Percentiles rank a stretch among this genome's conserved stretches.
These are phyloP conservation scores for Pythium periplocum DNA, from an alignment of 352 stramenopile species.

Conservation along the genomic window DNA sequence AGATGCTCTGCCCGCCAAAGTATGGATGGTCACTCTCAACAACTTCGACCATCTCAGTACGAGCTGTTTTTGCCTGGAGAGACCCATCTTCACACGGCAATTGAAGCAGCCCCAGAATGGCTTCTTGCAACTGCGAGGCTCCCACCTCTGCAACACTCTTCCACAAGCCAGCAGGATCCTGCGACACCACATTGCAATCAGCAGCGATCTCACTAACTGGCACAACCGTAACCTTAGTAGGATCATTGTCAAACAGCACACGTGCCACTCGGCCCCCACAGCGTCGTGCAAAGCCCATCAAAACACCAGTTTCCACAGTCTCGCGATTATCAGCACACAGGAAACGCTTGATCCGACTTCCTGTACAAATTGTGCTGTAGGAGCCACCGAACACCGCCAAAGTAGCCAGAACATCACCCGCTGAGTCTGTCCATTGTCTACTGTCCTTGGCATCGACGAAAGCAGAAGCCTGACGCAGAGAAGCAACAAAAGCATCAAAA, in stretches of 20 bases:
- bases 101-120: constrained; percentile 18
- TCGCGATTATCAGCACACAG: constrained; percentile 73
- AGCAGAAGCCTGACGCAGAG: too few species aligned
- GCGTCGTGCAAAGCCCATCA: constrained; percentile 47
- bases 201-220: constrained; percentile 42
- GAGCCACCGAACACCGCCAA: constrained; percentile 52
- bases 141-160: constrained; percentile 5
- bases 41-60: constrained; percentile 71
- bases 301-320: constrained; percentile 59
- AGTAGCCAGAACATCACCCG: constrained; percentile 23
- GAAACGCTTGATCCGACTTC: constrained; percentile 54
- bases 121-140: background rate
- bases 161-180: constrained; percentile 41
- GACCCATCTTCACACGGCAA: background rate
- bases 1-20: constrained; percentile 42
- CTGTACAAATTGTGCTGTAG: constrained; percentile 41
- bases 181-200: constrained; percentile 33
- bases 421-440: background rate
- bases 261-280: constrained; percentile 32
- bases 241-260: constrained; percentile 68
- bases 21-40: constrained; percentile 80
- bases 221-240: constrained; percentile 41
- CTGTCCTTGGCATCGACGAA: too few species aligned
- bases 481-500: too few species aligned
- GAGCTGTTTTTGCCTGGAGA: constrained; percentile 41